phyloP scores from a whole-genome alignment of 1,284 basidiomycete genomes.

The Ceratobasidium sp. region DNA sequence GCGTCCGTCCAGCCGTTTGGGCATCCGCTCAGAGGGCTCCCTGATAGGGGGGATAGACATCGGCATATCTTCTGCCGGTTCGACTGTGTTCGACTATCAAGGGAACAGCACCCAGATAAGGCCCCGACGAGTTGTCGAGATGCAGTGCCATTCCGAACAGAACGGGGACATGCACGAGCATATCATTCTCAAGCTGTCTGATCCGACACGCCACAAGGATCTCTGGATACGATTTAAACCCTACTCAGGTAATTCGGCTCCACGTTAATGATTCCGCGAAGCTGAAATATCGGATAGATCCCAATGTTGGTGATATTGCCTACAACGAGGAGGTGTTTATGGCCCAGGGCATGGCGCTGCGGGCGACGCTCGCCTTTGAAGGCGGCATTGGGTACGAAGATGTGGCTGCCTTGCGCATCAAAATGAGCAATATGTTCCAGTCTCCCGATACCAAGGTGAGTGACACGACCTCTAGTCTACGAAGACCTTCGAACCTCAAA shows the following conservation, averaged over 20 bases:
- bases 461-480: not conserved
- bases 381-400: constrained; percentile 5
- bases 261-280: no score
- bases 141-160: constrained; percentile 27
- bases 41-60: not conserved
- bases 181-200: constrained; percentile 19
- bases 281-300: not conserved
- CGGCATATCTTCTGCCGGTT: not conserved
- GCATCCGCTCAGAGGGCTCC: no score
- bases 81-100: constrained; percentile 17
- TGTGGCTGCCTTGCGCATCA: not conserved
- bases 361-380: not conserved
- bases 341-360: not conserved
- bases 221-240: constrained; percentile 20
- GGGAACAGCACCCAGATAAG: not conserved
- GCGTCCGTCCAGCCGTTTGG: no score
- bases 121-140: constrained; percentile 16
- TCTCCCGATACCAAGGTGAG: not conserved
- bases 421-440: not conserved
- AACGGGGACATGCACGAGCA: constrained; percentile 16
- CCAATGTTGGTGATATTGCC: not conserved
- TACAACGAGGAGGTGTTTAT: not conserved
- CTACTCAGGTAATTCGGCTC: constrained; percentile 1
- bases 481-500: not conserved
- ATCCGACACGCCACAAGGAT: not conserved